These are phyloP conservation scores for Fusarium xylarioides DNA, from an alignment of 2,329 filamentous ascomycete species.

Conservation along the genomic window DNA sequence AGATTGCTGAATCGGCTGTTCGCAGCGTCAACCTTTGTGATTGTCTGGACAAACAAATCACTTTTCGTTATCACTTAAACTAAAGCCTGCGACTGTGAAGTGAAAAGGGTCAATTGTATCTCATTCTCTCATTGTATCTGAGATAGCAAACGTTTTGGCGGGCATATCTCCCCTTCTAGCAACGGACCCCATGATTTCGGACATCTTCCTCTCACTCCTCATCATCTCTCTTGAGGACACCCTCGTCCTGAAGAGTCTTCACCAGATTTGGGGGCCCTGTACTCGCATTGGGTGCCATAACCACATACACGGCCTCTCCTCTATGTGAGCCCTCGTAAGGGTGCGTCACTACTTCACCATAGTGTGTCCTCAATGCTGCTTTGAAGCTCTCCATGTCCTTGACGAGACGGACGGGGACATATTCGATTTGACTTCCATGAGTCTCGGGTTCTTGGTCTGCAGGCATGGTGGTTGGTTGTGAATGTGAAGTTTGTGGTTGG, in stretches of 20 bases:
- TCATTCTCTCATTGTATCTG: background rate
- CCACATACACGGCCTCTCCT: background rate
- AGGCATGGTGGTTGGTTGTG: background rate
- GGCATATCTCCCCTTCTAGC: rapidly evolving
- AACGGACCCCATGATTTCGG: rapidly evolving
- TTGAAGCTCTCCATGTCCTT: background rate
- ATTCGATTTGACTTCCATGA: background rate
- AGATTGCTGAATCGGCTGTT: rapidly evolving
- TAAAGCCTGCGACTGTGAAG: too few relatives aligned
- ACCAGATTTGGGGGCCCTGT: background rate
- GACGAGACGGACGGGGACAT: background rate
- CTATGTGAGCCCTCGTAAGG: background rate
- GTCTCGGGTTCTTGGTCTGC: background rate
- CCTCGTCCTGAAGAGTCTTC: background rate
- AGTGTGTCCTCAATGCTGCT: background rate
- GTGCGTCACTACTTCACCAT: background rate
- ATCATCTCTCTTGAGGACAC: background rate
- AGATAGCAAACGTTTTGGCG: rapidly evolving
- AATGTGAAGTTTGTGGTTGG: background rate
- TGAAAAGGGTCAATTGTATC: too few relatives aligned
- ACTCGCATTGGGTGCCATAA: background rate
- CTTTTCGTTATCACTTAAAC: background rate
- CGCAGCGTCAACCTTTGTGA: rapidly evolving
- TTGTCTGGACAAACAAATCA: rapidly evolving
- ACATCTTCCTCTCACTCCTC: background rate